A percentile compares a stretch with the other conserved stretches of the same genome.
Evolutionary conservation across 768 basidiomycete genomes (phyloP).

Genomic region (Amyloporia xantha): DNA sequence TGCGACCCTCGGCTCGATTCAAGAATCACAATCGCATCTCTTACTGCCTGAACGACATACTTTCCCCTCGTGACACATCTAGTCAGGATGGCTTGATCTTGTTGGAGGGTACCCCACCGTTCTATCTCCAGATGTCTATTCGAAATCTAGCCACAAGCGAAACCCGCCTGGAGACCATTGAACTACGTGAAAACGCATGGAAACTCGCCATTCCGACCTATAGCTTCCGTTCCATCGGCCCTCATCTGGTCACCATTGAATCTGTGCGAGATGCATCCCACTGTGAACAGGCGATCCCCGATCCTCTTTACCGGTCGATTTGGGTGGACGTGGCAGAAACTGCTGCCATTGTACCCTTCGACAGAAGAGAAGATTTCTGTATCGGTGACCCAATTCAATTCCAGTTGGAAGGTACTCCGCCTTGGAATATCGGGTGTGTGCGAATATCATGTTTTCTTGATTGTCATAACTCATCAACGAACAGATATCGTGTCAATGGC

Average conservation of each 20-base stretch:
- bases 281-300: constrained; percentile 69
- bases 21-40: constrained; percentile 55
- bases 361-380: constrained; percentile 75
- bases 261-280: constrained; percentile 73
- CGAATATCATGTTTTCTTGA: constrained; percentile 2
- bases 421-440: constrained; percentile 81
- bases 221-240: constrained; percentile 70
- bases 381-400: constrained; percentile 88
- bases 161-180: constrained; percentile 49
- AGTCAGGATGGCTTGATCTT: constrained; percentile 55
- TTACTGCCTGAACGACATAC: constrained; percentile 69
- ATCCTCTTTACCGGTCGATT: constrained; percentile 53
- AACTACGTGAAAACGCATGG: constrained; percentile 51
- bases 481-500: constrained; percentile 76
- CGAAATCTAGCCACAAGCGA: constrained; percentile 71
- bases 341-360: constrained; percentile 84
- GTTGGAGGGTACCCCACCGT: constrained; percentile 83
- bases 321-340: constrained; percentile 97
- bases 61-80: constrained; percentile 47
- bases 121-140: constrained; percentile 67
- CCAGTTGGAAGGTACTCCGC: constrained; percentile 88
- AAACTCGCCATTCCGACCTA: constrained; percentile 64
- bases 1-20: constrained; percentile 78
- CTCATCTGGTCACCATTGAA: constrained; percentile 74
- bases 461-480: background rate